phyloP scores from a whole-genome alignment of 2,329 filamentous ascomycete species.

The Tolypocladium cylindrosporum region DNA sequence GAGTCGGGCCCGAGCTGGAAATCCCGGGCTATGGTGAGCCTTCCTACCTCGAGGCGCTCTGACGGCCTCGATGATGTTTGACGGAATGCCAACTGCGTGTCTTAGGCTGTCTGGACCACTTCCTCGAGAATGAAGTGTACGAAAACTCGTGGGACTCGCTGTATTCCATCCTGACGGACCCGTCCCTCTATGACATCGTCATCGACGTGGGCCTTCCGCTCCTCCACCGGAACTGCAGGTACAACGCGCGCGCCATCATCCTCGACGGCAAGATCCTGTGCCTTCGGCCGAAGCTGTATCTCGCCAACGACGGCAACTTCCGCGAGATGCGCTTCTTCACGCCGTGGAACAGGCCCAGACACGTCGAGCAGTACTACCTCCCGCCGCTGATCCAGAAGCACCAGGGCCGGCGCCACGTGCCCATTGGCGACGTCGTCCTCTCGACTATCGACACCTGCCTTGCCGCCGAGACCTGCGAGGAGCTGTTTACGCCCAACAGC shows the following conservation, averaged over 20 bases:
- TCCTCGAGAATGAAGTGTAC: neutral
- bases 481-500: neutral
- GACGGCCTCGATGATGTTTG: neutral
- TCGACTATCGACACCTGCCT: neutral
- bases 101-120: neutral
- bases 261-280: neutral
- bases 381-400: neutral
- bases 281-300: neutral
- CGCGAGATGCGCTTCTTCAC: conserved; percentile 3
- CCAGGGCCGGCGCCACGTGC: neutral
- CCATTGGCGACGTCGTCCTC: neutral
- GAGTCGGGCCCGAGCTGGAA: neutral
- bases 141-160: neutral
- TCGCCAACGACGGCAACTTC: conserved; percentile 3
- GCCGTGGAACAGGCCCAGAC: neutral
- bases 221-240: neutral
- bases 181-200: neutral
- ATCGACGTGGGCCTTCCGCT: neutral
- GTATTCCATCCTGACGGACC: neutral
- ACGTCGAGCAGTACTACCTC: conserved; percentile 1
- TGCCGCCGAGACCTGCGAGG: neutral
- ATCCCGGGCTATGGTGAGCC: neutral
- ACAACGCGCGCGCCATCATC: neutral
- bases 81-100: neutral
- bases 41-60: neutral